Conservation (phyloP, 352 stramenopile species). For the Phytophthora hibernalis region DNA sequence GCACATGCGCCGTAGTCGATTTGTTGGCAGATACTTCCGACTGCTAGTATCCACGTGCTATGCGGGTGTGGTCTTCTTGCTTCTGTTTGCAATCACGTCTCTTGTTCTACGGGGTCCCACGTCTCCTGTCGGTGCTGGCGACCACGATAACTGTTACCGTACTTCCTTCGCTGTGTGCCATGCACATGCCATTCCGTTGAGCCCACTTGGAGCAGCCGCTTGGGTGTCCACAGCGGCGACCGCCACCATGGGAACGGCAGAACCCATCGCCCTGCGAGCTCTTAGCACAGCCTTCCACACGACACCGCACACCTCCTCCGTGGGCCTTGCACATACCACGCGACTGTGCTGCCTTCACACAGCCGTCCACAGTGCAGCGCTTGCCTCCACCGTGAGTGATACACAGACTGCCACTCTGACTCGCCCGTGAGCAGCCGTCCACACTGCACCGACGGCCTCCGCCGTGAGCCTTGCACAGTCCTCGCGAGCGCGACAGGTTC, state of each 20-base stretch:
- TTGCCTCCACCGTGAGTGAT: constrained; percentile 88
- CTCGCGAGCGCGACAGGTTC: constrained; percentile 79
- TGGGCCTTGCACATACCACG: constrained; percentile 89
- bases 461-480: constrained; percentile 40
- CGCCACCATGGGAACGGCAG: constrained; percentile 79
- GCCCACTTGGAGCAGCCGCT: constrained; percentile 83
- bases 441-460: constrained; percentile 74
- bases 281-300: constrained; percentile 83
- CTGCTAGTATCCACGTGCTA: constrained; percentile 10
- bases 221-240: constrained; percentile 73
- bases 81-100: constrained; percentile 21
- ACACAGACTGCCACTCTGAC: constrained; percentile 82
- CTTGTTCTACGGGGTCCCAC: constrained; percentile 8
- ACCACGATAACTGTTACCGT: constrained; percentile 83
- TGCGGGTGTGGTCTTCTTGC: constrained; percentile 4
- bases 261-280: constrained; percentile 87
- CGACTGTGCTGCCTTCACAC: constrained; percentile 79
- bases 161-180: constrained; percentile 87
- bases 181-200: constrained; percentile 87
- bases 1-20: constrained; percentile 25
- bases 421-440: constrained; percentile 78
- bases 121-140: constrained; percentile 54
- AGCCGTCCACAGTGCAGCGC: constrained; percentile 83
- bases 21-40: constrained; percentile 17
- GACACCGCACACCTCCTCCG: constrained; percentile 81